Base-by-base conservation (phyloP, 1,284 basidiomycete species). In the Ustilago hordei region DNA sequence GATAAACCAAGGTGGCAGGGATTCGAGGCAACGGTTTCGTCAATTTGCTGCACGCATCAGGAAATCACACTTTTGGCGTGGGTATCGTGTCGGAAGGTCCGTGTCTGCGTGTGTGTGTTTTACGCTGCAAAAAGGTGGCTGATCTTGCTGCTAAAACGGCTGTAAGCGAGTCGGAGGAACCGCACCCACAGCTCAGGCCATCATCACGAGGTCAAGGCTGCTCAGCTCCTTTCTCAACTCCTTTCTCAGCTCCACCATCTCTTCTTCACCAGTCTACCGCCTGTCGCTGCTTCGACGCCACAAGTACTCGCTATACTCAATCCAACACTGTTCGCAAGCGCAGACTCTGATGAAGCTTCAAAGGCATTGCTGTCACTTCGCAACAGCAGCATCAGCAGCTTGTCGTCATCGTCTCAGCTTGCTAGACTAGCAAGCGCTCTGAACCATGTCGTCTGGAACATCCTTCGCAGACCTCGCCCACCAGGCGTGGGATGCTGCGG, bases 381-480 rank as follows among this genome's bases (percentile, higher is more conserved):
- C 28, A 52, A n/a, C 8, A 9, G 34, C 28, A 15, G 32, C 31
- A 28, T 28, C 23, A 28, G 23, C 23, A 28, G 23, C 23, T 28
- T 28, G 23, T 32, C 13, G 31, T 52, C 50, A 34, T 32, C 31
- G 32, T 31, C 9, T 31, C 50, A 8, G 17, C 19, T 8, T 17
- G 53, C 53, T 56, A 38, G 13, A 11, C 31, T 19, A 19, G 19
- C n/a, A 45, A 8, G 28, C 48, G 4, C 3, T 12, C 12, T 9
- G 34, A 28, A 38, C 38, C 47, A 74, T 75, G 75, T 67, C 75
- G 0, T 78, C 78, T 4, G 78, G 78, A n/a, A 79, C 78, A 8
- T 79, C 74, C 2, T 70, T 77, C 8, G 78, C 78, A 12, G 78
- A 79, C 43, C 62, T 79, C 39, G 61, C 63, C 41, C 78, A 79